Evolutionary conservation across 2,329 filamentous ascomycete genomes (phyloP).

Genomic region (Fusarium verrucosum): DNA sequence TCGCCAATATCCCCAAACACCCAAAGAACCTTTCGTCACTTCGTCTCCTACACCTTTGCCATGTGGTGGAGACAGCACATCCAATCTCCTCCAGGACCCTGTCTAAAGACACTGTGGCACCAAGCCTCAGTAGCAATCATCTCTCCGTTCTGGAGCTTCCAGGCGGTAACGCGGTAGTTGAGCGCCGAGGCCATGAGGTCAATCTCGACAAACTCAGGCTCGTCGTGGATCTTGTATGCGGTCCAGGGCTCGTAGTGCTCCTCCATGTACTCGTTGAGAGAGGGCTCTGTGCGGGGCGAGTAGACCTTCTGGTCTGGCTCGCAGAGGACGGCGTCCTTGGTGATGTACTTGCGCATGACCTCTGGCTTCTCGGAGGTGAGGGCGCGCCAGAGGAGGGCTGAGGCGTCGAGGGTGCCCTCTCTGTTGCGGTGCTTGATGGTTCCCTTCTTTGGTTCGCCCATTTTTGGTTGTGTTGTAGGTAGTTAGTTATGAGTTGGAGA

Average conservation of each 20-base stretch:
- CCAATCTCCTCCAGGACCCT: conserved; percentile 49
- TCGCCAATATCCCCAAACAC: conserved; percentile 31
- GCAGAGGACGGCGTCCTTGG: conserved; percentile 47
- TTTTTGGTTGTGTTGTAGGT: background rate
- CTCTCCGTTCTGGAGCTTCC: conserved; percentile 44
- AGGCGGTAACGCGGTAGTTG: conserved; percentile 48
- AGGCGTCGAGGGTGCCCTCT: conserved; percentile 49
- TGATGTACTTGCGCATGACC: conserved; percentile 48
- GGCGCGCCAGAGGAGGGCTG: conserved; percentile 49
- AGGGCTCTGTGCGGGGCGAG: conserved; percentile 46
- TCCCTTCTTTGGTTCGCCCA: conserved; percentile 39
- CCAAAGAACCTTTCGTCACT: conserved; percentile 8
- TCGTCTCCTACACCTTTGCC: conserved; percentile 35
- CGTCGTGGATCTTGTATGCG: conserved; percentile 50
- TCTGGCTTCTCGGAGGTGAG: conserved; percentile 49
- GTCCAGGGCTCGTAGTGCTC: conserved; percentile 49
- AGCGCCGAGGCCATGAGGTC: conserved; percentile 50
- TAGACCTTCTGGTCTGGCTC: conserved; percentile 47
- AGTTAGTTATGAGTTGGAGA: background rate
- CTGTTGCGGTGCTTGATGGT: conserved; percentile 50
- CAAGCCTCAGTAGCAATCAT: conserved; percentile 49
- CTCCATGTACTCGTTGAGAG: conserved; percentile 47
- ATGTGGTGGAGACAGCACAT: conserved; percentile 50
- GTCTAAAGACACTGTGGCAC: conserved; percentile 49
- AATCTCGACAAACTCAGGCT: conserved; percentile 51